Conservation (phyloP, 176 grass and related monocot genomes). For the Oryza glaberrima region DNA sequence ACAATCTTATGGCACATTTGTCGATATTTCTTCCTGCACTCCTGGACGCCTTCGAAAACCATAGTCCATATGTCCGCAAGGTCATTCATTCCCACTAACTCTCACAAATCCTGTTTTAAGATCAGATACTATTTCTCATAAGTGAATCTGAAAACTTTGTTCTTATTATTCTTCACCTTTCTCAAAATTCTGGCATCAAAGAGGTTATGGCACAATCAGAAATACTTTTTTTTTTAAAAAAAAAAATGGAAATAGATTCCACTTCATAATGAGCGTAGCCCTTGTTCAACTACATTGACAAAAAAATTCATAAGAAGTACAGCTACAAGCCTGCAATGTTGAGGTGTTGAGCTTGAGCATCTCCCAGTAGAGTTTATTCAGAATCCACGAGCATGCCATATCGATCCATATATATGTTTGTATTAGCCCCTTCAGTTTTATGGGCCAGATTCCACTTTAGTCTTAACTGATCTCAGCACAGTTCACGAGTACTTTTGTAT, state of each 20-base stretch:
- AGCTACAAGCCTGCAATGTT: neutral
- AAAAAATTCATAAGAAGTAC: neutral
- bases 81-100: conserved; percentile 40
- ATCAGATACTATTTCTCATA: neutral
- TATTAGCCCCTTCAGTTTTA: conserved; percentile 19
- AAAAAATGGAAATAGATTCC: neutral
- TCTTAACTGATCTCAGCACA: conserved; percentile 33
- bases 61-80: conserved; percentile 80
- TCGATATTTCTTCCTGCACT: conserved; percentile 72
- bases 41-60: conserved; percentile 69
- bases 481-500: conserved; percentile 2
- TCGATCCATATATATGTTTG: neutral
- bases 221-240: neutral
- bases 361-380: conserved; percentile 8
- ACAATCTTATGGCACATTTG: conserved; percentile 71
- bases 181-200: conserved; percentile 7
- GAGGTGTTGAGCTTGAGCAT: neutral
- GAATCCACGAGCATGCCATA: neutral
- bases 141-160: neutral
- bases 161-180: conserved; percentile 8
- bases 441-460: conserved; percentile 38
- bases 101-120: conserved; percentile 5
- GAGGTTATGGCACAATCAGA: neutral
- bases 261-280: neutral
- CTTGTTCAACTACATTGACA: neutral